Conservation (phyloP, 2,329 filamentous ascomycete species). For the Chrysoporthe austroafricana region DNA sequence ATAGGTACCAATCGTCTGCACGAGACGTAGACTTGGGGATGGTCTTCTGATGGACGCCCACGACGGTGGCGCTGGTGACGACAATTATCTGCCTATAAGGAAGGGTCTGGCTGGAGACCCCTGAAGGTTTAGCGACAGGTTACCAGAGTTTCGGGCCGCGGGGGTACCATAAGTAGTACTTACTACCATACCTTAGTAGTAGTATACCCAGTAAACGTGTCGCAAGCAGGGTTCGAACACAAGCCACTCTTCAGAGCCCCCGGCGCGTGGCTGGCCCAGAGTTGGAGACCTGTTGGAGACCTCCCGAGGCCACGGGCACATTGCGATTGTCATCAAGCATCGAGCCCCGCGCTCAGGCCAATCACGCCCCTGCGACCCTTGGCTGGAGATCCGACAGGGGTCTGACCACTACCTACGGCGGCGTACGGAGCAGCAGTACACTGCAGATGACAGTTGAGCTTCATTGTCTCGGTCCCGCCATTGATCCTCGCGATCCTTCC, state of each 20-base stretch:
- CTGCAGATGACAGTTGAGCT: constrained; percentile 26
- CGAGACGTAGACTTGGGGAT: background rate
- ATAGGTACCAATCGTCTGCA: background rate
- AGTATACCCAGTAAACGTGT: constrained; percentile 3
- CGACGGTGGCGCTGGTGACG: background rate
- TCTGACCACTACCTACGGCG: background rate
- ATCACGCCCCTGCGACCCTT: constrained; percentile 6
- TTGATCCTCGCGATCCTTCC: constrained; percentile 17
- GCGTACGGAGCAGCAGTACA: background rate
- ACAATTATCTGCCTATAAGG: background rate
- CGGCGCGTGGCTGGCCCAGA: background rate
- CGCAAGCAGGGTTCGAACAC: constrained; percentile 13
- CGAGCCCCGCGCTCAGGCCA: constrained; percentile 2
- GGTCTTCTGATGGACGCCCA: background rate
- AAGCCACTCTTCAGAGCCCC: background rate
- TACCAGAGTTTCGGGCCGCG: constrained; percentile 15
- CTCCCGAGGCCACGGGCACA: background rate
- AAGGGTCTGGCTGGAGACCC: background rate
- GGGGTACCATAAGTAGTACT: background rate
- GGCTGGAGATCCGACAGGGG: constrained; percentile 12
- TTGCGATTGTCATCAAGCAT: background rate
- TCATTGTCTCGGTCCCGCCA: constrained; percentile 17
- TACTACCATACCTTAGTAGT: background rate
- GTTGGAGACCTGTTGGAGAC: background rate
- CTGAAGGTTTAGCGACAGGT: background rate